Evolutionary conservation across 805 yeast species (phyloP), one percentile per base, ranked within the genome.

Genomic region (Wickerhamiella shivajii): DNA sequence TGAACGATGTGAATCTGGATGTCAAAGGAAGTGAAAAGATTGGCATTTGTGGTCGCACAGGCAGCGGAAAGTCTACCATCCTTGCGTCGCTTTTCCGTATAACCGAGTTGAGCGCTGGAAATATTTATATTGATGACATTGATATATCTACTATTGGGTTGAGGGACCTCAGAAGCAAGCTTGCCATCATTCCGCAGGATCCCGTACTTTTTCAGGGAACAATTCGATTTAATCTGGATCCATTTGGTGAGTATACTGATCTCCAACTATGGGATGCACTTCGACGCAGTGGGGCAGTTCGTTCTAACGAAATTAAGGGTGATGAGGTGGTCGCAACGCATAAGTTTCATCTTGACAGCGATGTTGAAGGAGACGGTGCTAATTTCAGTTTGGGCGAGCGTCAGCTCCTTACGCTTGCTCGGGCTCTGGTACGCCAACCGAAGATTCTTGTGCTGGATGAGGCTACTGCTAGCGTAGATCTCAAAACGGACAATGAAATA

Each of bases 41-140:
- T 44, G 93, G 93, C 31, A 74, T 80, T 36, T 77, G 90, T 61
- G 93, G 93, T 29, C 67, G 93, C 51, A 80, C 93, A 0, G 93
- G 93, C 45, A 90, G 93, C 3, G 93, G 93, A 31, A 79, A 79
- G 51, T 70, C 80, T 11, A 70, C 85, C 1, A 70, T 80, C 33
- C 73, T 77, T 73, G 63, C 70, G 23, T 77, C 81, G 0, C 56
- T 79, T 33, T 79, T 74, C 54, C 63, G 92, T 41, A 57, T 79
- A 22, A 59, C 66, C 28, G 92, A 80, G 47, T 53, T 74, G 20
- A 55, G 56, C 13, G 50, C 57, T 7, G 78, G 79, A 7, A 39
- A 42, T 8, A 70, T 81, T 29, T 35, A 45, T 2, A 74, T 81
- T 46, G 93, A 83, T 55, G 87, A 73, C 4, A 49, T 76, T 21